A percentile compares a stretch with the other conserved stretches of the same genome.
Evolutionary conservation across 2,329 filamentous ascomycete genomes (phyloP).

Genomic region (Trichoderma sp.): DNA sequence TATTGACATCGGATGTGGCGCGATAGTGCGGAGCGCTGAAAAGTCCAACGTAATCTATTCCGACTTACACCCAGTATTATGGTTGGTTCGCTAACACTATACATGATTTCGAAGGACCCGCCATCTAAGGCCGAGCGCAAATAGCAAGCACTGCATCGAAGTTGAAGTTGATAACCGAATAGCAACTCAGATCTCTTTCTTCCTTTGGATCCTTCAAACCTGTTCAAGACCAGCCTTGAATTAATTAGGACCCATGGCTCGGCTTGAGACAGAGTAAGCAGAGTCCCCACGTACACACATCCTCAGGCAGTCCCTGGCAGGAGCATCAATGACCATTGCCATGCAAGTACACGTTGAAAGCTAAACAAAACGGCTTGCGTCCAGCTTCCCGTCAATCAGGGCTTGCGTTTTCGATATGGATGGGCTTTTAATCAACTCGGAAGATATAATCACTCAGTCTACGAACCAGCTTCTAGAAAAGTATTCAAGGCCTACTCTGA

Average conservation of each 20-base stretch:
- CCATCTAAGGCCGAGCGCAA: too few species aligned
- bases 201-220: neutral
- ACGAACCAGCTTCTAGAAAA: constrained; percentile 4
- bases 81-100: too few species aligned
- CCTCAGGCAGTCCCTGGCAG: neutral
- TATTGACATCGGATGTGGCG: too few species aligned
- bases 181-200: too few species aligned
- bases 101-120: too few species aligned
- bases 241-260: neutral
- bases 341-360: neutral
- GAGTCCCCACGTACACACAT: neutral
- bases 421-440: constrained; percentile 11
- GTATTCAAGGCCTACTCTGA: neutral
- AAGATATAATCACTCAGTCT: constrained; percentile 15
- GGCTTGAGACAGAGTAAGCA: constrained; percentile 1
- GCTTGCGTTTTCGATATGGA: constrained; percentile 11
- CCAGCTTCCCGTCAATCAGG: neutral
- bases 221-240: neutral
- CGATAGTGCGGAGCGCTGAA: too few species aligned
- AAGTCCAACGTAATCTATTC: too few species aligned
- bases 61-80: too few species aligned
- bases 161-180: too few species aligned
- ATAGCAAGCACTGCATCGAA: too few species aligned
- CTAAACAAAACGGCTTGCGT: neutral
- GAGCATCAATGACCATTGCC: neutral